These are phyloP conservation scores for Syncephalastrum racemosum DNA, from an alignment of 371 early-diverging fungal genomes.

Conservation along the genomic window DNA sequence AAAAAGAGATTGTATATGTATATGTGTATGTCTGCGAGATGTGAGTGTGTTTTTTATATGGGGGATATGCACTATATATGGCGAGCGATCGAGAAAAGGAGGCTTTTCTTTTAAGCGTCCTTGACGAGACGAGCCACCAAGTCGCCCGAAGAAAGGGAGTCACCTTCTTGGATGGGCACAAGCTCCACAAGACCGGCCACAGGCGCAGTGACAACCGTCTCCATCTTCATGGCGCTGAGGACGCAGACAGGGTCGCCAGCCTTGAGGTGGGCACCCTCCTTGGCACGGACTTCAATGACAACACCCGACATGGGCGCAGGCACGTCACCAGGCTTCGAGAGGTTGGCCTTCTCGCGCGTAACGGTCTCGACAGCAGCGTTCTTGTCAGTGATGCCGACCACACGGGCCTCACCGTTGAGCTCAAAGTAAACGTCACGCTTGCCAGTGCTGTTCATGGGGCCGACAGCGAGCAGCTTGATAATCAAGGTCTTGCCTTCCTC, in stretches of 20 bases:
- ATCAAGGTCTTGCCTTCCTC: slow-evolving; percentile 90
- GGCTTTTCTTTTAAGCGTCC: slow-evolving; percentile 23
- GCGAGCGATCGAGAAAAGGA: neutral
- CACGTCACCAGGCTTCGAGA: slow-evolving; percentile 76
- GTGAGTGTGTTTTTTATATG: too few relatives aligned
- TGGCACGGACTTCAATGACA: slow-evolving; percentile 86
- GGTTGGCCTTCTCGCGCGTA: slow-evolving; percentile 77
- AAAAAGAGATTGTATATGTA: too few relatives aligned
- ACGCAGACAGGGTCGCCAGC: slow-evolving; percentile 89
- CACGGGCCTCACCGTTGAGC: slow-evolving; percentile 92
- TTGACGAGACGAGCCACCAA: slow-evolving; percentile 69
- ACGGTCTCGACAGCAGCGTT: slow-evolving; percentile 64
- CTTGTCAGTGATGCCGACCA: slow-evolving; percentile 69
- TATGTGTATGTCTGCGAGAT: too few relatives aligned
- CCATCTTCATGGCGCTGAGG: slow-evolving; percentile 97
- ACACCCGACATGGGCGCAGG: slow-evolving; percentile 97
- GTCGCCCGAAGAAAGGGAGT: slow-evolving; percentile 82
- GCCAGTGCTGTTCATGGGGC: slow-evolving; percentile 76
- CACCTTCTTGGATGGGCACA: slow-evolving; percentile 71
- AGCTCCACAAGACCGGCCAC: slow-evolving; percentile 75
- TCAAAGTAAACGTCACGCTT: slow-evolving; percentile 94
- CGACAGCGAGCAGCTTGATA: slow-evolving; percentile 88
- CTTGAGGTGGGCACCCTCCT: slow-evolving; percentile 79
- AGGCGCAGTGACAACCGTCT: slow-evolving; percentile 87
- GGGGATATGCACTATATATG: too few relatives aligned